Evolutionary conservation across 2,329 filamentous ascomycete genomes (phyloP).

Genomic region (Elsinoe perseae): DNA sequence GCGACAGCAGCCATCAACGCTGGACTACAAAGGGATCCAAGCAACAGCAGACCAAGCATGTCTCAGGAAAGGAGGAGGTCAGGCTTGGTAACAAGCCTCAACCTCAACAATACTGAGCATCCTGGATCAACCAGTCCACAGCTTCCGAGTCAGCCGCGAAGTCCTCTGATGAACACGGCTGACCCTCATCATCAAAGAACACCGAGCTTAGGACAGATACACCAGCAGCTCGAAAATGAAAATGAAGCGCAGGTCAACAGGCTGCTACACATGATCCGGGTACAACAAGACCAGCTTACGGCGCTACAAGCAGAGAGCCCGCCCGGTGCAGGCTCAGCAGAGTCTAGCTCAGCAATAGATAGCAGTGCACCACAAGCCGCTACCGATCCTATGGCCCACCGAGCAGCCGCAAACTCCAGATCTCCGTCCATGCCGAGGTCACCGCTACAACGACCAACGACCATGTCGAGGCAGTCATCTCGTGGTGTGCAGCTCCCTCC

Average conservation of each 20-base stretch:
- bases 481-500: slow-evolving; percentile 26
- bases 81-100: slow-evolving; percentile 63
- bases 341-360: slow-evolving; percentile 21
- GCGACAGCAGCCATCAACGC: slow-evolving; percentile 72
- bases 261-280: slow-evolving; percentile 66
- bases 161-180: slow-evolving; percentile 27
- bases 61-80: slow-evolving; percentile 47
- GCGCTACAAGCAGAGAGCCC: slow-evolving; percentile 41
- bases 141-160: slow-evolving; percentile 35
- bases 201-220: slow-evolving; percentile 67
- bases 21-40: slow-evolving; percentile 35
- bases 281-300: slow-evolving; percentile 64
- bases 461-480: slow-evolving; percentile 40
- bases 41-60: slow-evolving; percentile 49
- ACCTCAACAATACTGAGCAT: slow-evolving; percentile 61
- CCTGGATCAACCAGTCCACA: slow-evolving; percentile 63
- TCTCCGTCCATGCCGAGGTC: slow-evolving; percentile 17
- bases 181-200: slow-evolving; percentile 59
- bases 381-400: slow-evolving; percentile 32
- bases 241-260: slow-evolving; percentile 75
- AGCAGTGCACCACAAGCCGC: slow-evolving; percentile 20
- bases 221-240: slow-evolving; percentile 71
- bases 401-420: background rate
- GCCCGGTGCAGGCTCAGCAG: slow-evolving; percentile 39
- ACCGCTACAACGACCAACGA: slow-evolving; percentile 25